Conservation (phyloP, 768 basidiomycete genomes). For the Lyophyllum semitale region DNA sequence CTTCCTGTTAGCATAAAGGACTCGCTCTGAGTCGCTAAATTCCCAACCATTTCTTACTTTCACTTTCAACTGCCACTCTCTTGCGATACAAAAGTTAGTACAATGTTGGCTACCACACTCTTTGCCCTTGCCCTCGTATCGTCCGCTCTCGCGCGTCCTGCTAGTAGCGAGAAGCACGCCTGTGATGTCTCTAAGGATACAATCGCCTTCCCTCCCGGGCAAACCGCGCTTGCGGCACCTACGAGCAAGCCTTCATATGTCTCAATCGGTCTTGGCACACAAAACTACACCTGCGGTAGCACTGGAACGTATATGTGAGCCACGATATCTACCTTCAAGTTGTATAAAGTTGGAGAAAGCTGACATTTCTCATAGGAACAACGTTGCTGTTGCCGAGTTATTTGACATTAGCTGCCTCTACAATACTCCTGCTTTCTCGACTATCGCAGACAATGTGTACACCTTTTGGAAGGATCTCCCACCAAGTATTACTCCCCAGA, state of each 20-base stretch:
- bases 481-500: constrained; percentile 3
- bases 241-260: constrained; percentile 37
- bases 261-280: constrained; percentile 48
- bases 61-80: not conserved
- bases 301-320: constrained; percentile 47
- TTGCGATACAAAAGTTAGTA: not conserved
- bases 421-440: constrained; percentile 21
- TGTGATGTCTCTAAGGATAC: constrained; percentile 29
- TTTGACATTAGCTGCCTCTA: constrained; percentile 57
- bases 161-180: not conserved
- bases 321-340: not conserved
- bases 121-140: constrained; percentile 23
- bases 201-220: constrained; percentile 27
- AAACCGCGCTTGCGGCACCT: constrained; percentile 37
- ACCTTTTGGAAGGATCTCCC: constrained; percentile 25
- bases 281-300: constrained; percentile 55
- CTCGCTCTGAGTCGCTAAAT: not conserved
- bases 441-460: constrained; percentile 30
- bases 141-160: constrained; percentile 16
- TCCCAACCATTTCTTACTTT: not conserved
- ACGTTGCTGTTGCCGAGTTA: constrained; percentile 52
- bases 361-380: constrained; percentile 30
- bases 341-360: not conserved
- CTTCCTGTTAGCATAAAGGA: not conserved
- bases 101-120: constrained; percentile 27